A percentile compares a stretch with the other conserved stretches of the same genome.
Evolutionary conservation across 2,329 filamentous ascomycete species (phyloP).

Genomic region (Epichloe scottii): DNA sequence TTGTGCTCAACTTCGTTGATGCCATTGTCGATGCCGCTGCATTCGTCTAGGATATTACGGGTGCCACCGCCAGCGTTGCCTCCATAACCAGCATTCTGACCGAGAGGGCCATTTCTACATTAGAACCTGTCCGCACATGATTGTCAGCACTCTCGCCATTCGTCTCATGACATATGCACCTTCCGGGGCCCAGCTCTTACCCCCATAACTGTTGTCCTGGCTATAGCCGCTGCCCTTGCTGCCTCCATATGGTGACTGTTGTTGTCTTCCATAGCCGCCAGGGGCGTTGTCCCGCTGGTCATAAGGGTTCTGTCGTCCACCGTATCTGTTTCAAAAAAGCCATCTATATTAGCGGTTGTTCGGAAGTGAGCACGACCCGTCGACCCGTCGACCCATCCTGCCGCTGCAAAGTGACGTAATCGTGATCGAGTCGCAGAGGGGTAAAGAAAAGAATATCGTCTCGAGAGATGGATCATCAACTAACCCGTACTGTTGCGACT

Average conservation of each 20-base stretch:
- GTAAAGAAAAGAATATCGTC: neutral
- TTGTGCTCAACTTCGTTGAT: conserved; percentile 64
- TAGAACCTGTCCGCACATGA: conserved; percentile 22
- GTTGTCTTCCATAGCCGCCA: conserved; percentile 20
- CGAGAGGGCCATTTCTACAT: conserved; percentile 61
- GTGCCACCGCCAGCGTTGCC: conserved; percentile 50
- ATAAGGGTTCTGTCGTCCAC: conserved; percentile 43
- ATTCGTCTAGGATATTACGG: conserved; percentile 66
- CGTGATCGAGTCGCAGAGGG: neutral
- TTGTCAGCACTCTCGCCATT: neutral
- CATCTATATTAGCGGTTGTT: neutral
- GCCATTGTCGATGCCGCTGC: conserved; percentile 63
- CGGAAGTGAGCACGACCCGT: neutral
- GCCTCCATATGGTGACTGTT: conserved; percentile 13
- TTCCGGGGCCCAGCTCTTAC: conserved; percentile 10
- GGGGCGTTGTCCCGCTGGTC: conserved; percentile 36
- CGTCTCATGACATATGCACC: neutral
- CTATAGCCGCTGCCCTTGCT: conserved; percentile 10
- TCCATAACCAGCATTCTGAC: conserved; percentile 30
- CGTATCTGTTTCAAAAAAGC: conserved; percentile 31
- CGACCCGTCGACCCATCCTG: neutral
- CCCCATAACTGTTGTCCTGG: conserved; percentile 17
- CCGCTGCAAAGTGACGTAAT: neutral
- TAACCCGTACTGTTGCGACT: conserved; percentile 40
- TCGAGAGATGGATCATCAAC: conserved; percentile 15